These are phyloP conservation scores for Calonectria pseudoreteaudii DNA, from an alignment of 2,329 filamentous ascomycete species.

Conservation along the genomic window DNA sequence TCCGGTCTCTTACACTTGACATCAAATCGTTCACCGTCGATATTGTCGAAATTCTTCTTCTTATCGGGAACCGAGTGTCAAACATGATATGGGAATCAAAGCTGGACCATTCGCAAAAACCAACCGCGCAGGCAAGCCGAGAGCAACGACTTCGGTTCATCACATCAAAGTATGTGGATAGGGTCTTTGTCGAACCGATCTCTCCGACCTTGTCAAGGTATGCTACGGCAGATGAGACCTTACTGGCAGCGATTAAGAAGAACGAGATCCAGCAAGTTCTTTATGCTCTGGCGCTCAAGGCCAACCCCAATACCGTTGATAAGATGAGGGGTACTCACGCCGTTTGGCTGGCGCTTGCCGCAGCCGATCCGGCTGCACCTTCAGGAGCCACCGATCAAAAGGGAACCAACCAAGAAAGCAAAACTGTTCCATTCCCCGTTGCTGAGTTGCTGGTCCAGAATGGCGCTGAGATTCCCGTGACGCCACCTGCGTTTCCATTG, in stretches of 20 bases:
- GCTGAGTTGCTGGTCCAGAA: conserved; percentile 95
- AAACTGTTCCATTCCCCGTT: conserved; percentile 80
- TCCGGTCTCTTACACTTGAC: conserved; percentile 93
- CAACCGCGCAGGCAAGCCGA: conserved; percentile 79
- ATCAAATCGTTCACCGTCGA: conserved; percentile 97
- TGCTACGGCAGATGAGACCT: conserved; percentile 83
- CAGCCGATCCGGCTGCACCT: conserved; percentile 89
- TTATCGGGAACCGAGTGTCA: conserved; percentile 92
- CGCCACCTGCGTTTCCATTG: conserved; percentile 84
- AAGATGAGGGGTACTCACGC: conserved; percentile 89
- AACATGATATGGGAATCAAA: conserved; percentile 97
- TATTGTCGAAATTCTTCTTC: conserved; percentile 91
- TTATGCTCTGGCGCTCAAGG: conserved; percentile 86
- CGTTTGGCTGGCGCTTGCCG: conserved; percentile 90
- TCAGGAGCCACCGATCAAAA: conserved; percentile 60
- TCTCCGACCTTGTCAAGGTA: conserved; percentile 82
- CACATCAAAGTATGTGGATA: conserved; percentile 92
- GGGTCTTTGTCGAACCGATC: conserved; percentile 82
- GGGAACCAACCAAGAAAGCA: conserved; percentile 58
- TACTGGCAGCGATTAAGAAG: conserved; percentile 93
- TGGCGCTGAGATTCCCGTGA: conserved; percentile 84
- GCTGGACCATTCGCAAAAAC: conserved; percentile 80
- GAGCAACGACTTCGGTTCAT: conserved; percentile 96
- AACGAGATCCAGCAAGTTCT: conserved; percentile 96
- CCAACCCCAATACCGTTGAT: conserved; percentile 88